Percentiles rank a stretch among this genome's conserved stretches.
phyloP scores from a whole-genome alignment of 2,329 filamentous ascomycete species.

The Dendrostoma leiphaemia region DNA sequence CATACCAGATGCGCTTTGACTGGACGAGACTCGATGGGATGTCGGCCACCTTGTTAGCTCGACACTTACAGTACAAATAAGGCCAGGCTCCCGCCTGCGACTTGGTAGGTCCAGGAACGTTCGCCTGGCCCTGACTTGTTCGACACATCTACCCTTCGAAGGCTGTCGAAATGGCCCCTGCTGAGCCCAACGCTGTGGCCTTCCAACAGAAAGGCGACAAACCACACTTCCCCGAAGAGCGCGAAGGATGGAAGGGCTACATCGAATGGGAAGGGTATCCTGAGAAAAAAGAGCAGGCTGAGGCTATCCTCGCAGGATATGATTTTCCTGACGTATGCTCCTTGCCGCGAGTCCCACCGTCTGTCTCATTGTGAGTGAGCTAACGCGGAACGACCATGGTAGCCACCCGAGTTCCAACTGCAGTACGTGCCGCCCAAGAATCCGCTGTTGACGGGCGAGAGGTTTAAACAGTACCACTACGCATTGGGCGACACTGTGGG shows the following conservation, averaged over 20 bases:
- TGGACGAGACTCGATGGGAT: no score
- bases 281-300: constrained; percentile 61
- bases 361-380: no score
- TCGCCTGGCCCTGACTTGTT: no score
- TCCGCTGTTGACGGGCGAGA: constrained; percentile 53
- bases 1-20: no score
- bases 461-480: constrained; percentile 59
- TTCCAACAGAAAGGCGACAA: constrained; percentile 8
- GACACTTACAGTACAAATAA: no score
- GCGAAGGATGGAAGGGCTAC: constrained; percentile 46
- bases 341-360: no score
- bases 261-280: constrained; percentile 71
- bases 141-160: no score
- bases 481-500: constrained; percentile 42
- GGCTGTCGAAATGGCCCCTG: constrained; percentile 7
- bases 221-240: constrained; percentile 20
- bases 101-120: no score
- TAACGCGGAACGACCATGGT: no score
- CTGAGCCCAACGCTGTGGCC: constrained; percentile 8
- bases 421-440: constrained; percentile 55
- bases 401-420: constrained; percentile 54
- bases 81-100: no score
- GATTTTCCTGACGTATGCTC: constrained; percentile 40
- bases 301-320: constrained; percentile 51
- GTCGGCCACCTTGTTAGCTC: no score